Conservation (phyloP, 495 filamentous ascomycete genomes). For the Opeltia flavorubescens region DNA sequence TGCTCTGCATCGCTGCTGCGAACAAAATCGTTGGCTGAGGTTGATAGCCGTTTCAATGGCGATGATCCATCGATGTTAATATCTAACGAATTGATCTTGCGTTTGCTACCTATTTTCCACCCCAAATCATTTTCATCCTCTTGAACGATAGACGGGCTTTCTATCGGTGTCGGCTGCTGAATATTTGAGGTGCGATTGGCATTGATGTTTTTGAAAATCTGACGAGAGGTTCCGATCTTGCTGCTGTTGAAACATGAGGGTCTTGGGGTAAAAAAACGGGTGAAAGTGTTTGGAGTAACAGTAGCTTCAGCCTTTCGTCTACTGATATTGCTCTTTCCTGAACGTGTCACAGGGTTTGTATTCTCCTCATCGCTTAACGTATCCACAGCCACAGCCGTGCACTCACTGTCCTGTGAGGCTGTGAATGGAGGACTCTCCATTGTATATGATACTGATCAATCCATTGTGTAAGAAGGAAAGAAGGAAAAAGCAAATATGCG, state of each 20-base stretch:
- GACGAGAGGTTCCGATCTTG: conserved; percentile 39
- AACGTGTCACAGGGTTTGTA: not conserved
- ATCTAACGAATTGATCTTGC: conserved; percentile 13
- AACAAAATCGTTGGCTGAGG: conserved; percentile 3
- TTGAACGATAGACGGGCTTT: conserved; percentile 26
- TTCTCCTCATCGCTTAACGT: too few species aligned
- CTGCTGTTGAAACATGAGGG: conserved; percentile 25
- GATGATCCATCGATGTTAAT: conserved; percentile 16
- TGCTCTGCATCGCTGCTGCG: not conserved
- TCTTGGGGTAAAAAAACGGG: conserved; percentile 69
- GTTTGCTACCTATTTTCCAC: not conserved
- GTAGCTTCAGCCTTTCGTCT: conserved; percentile 35
- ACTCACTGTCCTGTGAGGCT: too few species aligned
- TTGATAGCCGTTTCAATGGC: conserved; percentile 11
- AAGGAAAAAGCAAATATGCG: too few species aligned
- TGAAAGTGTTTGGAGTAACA: conserved; percentile 65
- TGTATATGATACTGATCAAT: too few species aligned
- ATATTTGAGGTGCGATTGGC: conserved; percentile 36
- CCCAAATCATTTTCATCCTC: conserved; percentile 8
- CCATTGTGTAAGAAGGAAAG: too few species aligned
- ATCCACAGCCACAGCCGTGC: too few species aligned
- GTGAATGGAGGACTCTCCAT: too few species aligned
- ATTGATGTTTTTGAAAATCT: conserved; percentile 58
- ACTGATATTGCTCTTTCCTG: conserved; percentile 12
- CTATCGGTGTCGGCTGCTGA: conserved; percentile 1